A percentile compares a stretch with the other conserved stretches of the same genome.
These are phyloP conservation scores for Gamsiella multidivaricata DNA, from an alignment of 192 early-diverging fungal species.

Conservation along the genomic window DNA sequence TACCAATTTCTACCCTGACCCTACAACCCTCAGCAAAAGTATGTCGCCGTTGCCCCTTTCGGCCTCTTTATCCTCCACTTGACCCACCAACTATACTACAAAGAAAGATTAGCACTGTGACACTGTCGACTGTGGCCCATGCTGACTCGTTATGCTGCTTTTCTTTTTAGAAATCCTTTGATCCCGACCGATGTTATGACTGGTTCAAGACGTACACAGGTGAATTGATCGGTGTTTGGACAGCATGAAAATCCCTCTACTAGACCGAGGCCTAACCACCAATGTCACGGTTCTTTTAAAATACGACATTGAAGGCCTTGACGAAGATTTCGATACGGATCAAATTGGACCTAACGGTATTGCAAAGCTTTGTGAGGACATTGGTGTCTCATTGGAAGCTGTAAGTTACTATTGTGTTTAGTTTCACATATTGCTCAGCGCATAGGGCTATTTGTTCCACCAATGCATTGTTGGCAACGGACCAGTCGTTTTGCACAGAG, in stretches of 20 bases:
- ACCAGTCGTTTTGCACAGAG: not conserved
- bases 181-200: conserved; percentile 13
- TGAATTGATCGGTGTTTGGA: conserved; percentile 1
- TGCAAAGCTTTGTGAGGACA: conserved; percentile 45
- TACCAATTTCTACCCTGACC: conserved; percentile 10
- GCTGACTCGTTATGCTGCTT: not conserved
- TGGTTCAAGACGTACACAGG: conserved; percentile 52
- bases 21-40: conserved; percentile 16
- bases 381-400: conserved; percentile 37
- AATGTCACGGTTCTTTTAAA: not conserved
- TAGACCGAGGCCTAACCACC: too few species aligned
- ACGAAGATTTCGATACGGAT: conserved; percentile 41
- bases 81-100: not conserved
- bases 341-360: conserved; percentile 47
- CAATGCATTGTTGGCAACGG: too few species aligned
- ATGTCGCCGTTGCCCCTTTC: conserved; percentile 4
- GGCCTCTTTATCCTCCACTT: not conserved
- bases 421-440: conserved; percentile 14
- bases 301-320: conserved; percentile 26
- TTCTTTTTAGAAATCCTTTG: conserved; percentile 23
- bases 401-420: conserved; percentile 15
- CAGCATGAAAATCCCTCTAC: too few species aligned
- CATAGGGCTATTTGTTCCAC: too few species aligned
- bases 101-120: too few species aligned
- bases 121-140: too few species aligned